These are phyloP conservation scores for Neurospora sp. DNA, from an alignment of 495 filamentous ascomycete species.

Conservation along the genomic window DNA sequence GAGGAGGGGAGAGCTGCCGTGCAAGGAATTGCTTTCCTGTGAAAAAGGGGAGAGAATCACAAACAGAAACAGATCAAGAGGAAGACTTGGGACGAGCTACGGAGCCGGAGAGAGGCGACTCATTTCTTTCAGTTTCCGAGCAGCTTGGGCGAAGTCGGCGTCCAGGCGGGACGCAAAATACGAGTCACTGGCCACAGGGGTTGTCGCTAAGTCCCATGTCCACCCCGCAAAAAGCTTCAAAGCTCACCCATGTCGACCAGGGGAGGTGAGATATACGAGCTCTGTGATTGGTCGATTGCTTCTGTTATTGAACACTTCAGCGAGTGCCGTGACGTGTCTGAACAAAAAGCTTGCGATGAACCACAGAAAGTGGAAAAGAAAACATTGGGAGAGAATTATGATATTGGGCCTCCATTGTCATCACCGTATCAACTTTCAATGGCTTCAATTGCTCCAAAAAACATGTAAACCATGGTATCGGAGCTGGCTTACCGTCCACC, in stretches of 20 bases:
- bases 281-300: constrained; percentile 15
- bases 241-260: background rate
- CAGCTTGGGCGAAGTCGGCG: constrained; percentile 22
- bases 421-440: background rate
- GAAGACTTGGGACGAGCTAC: background rate
- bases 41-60: constrained; percentile 1
- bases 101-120: background rate
- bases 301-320: background rate
- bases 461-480: background rate
- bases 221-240: constrained; percentile 12
- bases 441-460: background rate
- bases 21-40: background rate
- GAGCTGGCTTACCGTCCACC: background rate
- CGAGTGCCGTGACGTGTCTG: background rate
- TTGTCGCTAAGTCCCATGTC: constrained; percentile 18
- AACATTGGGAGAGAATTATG: background rate
- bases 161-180: constrained; percentile 8
- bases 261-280: constrained; percentile 15
- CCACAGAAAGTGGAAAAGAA: background rate
- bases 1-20: background rate
- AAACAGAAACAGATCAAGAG: constrained; percentile 7
- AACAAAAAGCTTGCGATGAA: background rate
- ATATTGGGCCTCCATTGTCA: background rate
- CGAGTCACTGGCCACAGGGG: constrained; percentile 7
- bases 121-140: background rate